Conservation (phyloP, 164 flowering plant genomes). For the Tetrastigma voinierianum region DNA sequence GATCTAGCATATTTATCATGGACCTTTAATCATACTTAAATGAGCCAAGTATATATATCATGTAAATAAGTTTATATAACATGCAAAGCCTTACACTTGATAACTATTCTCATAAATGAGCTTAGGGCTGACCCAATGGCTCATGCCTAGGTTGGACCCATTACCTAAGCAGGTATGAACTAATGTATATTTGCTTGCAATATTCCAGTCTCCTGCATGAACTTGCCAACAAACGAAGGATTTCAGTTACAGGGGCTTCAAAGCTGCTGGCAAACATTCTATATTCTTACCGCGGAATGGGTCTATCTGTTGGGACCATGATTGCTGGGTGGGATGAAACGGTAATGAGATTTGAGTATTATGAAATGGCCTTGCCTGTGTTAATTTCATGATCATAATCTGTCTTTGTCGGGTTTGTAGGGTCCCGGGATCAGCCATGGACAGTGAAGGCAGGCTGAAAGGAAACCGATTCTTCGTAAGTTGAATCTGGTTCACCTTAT, state of each 20-base stretch:
- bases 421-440: constrained; percentile 97
- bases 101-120: no score
- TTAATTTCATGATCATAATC: no score
- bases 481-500: constrained; percentile 98
- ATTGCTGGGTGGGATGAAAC: constrained; percentile 99
- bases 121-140: no score
- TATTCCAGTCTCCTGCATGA: constrained; percentile 82
- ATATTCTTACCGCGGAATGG: constrained; percentile 95
- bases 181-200: not conserved
- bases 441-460: constrained; percentile 94
- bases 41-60: no score
- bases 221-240: constrained; percentile 94
- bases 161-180: no score
- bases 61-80: no score
- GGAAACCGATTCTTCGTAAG: constrained; percentile 87
- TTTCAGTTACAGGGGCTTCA: constrained; percentile 93
- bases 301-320: constrained; percentile 96
- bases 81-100: no score
- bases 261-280: constrained; percentile 90
- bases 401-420: constrained; percentile 29
- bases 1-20: no score
- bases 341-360: constrained; percentile 31
- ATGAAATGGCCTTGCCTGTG: no score
- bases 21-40: no score
- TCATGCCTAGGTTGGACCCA: no score